phyloP scores from a whole-genome alignment of 148 eudicot species.

The Amaranthus cruentus region DNA sequence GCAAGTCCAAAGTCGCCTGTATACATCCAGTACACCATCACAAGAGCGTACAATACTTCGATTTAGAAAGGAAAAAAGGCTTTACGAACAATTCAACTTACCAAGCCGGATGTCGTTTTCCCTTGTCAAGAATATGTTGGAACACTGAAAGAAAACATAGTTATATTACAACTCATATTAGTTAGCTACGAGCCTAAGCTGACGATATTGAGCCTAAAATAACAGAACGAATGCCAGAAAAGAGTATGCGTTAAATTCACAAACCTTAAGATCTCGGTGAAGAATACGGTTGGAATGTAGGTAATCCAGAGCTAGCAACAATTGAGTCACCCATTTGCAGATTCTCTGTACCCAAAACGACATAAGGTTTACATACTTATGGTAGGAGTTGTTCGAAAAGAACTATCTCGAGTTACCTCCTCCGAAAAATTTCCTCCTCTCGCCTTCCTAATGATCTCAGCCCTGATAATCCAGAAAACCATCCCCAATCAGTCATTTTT shows the following conservation, averaged over 20 bases:
- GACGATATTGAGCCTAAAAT: background rate
- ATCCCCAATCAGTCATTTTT: conserved; percentile 4
- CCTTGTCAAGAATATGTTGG: conserved; percentile 88
- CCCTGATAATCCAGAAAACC: conserved; percentile 40
- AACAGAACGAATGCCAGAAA: background rate
- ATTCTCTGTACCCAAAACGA: conserved; percentile 55
- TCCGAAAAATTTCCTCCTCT: conserved; percentile 71
- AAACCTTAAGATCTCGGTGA: conserved; percentile 94
- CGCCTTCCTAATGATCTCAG: conserved; percentile 56
- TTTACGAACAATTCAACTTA: conserved; percentile 27
- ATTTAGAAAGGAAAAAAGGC: background rate
- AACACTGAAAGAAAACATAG: conserved; percentile 50
- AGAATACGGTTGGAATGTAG: conserved; percentile 91
- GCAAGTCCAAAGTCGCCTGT: conserved; percentile 93
- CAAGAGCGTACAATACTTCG: background rate
- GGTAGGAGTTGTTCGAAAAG: background rate
- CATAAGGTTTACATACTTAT: background rate
- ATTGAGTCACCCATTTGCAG: conserved; percentile 91
- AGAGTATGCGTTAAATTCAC: background rate
- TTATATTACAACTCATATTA: conserved; percentile 13
- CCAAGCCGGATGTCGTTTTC: conserved; percentile 82
- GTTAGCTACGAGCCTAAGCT: background rate
- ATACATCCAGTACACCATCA: conserved; percentile 12
- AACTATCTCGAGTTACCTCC: conserved; percentile 51
- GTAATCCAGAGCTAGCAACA: conserved; percentile 86